Evolutionary conservation across 139 green algal genomes (phyloP).

Genomic region (Tetradesmus lagerheimii): DNA sequence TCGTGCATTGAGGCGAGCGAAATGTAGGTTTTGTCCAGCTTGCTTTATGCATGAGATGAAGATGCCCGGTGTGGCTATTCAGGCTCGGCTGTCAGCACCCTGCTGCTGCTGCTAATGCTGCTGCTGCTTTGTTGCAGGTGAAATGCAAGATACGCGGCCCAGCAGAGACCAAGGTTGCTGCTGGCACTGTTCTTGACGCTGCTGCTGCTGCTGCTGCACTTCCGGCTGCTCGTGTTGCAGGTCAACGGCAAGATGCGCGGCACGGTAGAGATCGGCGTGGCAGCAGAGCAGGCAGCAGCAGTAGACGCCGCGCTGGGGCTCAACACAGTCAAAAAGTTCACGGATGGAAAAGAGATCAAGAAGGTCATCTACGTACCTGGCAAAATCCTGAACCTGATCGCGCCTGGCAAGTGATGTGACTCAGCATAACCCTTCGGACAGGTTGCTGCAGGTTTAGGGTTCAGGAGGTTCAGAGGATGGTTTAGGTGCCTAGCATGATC

Average conservation of each 20-base stretch:
- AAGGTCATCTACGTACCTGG: conserved; percentile 96
- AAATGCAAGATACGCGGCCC: conserved; percentile 94
- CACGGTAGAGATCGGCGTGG: conserved; percentile 79
- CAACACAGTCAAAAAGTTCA: conserved; percentile 56
- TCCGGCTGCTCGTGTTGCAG: conserved; percentile 57
- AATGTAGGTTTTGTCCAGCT: no score
- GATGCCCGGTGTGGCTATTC: no score
- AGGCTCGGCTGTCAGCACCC: background rate
- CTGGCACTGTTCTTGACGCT: background rate
- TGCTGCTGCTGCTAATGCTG: background rate
- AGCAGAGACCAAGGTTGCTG: conserved; percentile 73
- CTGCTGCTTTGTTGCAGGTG: conserved; percentile 68
- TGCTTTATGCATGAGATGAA: no score
- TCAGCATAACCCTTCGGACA: no score
- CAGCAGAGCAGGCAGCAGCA: conserved; percentile 73
- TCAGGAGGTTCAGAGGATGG: no score
- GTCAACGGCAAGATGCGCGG: conserved; percentile 95
- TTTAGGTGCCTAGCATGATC: no score
- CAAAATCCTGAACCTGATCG: conserved; percentile 98
- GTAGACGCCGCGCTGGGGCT: conserved; percentile 71
- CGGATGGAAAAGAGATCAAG: conserved; percentile 85
- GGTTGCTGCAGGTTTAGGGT: no score
- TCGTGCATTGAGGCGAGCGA: no score
- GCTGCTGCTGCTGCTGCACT: background rate
- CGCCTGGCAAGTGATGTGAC: conserved; percentile 47